Evolutionary conservation across 305 asterid species (phyloP), one percentile per base, ranked within the genome.

Genomic region (Stenogyne calaminthoides): DNA sequence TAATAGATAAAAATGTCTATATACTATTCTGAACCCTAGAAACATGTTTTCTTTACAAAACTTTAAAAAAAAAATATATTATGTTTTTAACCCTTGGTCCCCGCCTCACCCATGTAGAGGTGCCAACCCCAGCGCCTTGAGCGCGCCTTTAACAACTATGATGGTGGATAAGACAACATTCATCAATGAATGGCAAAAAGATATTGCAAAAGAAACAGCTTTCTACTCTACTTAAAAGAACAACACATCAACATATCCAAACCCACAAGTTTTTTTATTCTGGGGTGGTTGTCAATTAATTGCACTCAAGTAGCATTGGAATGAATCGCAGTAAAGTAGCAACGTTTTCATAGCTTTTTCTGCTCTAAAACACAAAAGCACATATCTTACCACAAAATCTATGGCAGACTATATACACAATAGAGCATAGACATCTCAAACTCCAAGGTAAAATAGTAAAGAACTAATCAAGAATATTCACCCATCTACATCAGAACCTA

Each of bases 401-500:
- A 57, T 49, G 25, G 39, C 34, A 74, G 64, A 51, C 62, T 42
- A 15, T 12, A 46, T 56, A n/a, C 34, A 58, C 8, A 42, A 25
- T 47, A 42, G 51, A 46, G 16, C 8, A 65, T 36, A 73, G 34
- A 42, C 71, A 52, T 67, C 58, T 66, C 22, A 57, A 56, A 64
- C 14, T 60, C 64, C 61, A 63, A 63, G 58, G 18, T 42, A 46
- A 20, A 60, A 5, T 4, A 46, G 14, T 15, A 4, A 44, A 71
- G 14, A 6, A 32, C 25, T 32, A 55, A 70, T 20, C 63, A 70
- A 22, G 18, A 12, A 34, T 49, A 44, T 29, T 71, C 60, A 71
- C 46, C 64, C 54, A 70, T 22, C 58, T 63, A 65, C 47, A 39
- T 32, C 15, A 66, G 42, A 72, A 59, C 61, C 51, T 51, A 39